A percentile compares a stretch with the other conserved stretches of the same genome.
phyloP scores from a whole-genome alignment of 2,329 filamentous ascomycete genomes.

The Curvularia sp. region DNA sequence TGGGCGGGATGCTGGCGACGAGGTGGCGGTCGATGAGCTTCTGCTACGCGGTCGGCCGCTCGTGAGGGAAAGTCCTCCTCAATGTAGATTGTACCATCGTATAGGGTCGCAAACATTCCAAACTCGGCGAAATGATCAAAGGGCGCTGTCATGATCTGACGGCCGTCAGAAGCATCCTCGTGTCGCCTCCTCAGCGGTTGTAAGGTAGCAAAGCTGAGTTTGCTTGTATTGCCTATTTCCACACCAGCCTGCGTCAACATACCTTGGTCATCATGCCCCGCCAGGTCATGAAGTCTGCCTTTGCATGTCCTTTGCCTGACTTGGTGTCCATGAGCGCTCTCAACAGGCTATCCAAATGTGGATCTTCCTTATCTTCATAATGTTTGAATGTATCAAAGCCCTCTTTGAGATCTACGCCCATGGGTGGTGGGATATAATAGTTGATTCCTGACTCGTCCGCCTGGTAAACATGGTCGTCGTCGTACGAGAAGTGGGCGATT shows the following conservation, averaged over 20 bases:
- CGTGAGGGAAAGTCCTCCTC: constrained; percentile 87
- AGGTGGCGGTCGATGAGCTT: constrained; percentile 33
- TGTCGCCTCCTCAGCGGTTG: background rate
- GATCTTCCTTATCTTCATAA: constrained; percentile 81
- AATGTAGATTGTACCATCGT: constrained; percentile 82
- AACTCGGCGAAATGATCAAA: constrained; percentile 84
- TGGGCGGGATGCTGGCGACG: constrained; percentile 57
- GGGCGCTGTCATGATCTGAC: constrained; percentile 81
- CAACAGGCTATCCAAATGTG: constrained; percentile 85
- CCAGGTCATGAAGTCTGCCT: constrained; percentile 88
- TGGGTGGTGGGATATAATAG: constrained; percentile 82
- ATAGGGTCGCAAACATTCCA: constrained; percentile 93
- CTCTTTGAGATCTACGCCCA: constrained; percentile 76
- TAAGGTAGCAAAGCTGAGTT: constrained; percentile 25
- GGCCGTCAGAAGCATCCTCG: constrained; percentile 8
- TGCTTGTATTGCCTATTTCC: constrained; percentile 25
- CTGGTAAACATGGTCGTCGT: constrained; percentile 78
- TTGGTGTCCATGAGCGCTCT: constrained; percentile 72
- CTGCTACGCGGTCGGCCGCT: constrained; percentile 64
- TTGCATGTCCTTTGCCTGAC: constrained; percentile 68
- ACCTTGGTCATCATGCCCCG: constrained; percentile 99
- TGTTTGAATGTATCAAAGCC: constrained; percentile 86
- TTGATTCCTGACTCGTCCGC: constrained; percentile 80
- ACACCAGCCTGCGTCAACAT: constrained; percentile 23
- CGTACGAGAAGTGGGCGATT: constrained; percentile 92